Evolutionary conservation across 2,329 filamentous ascomycete species (phyloP), one percentile per base, ranked within the genome.

Genomic region (Colletotrichum trifolii): DNA sequence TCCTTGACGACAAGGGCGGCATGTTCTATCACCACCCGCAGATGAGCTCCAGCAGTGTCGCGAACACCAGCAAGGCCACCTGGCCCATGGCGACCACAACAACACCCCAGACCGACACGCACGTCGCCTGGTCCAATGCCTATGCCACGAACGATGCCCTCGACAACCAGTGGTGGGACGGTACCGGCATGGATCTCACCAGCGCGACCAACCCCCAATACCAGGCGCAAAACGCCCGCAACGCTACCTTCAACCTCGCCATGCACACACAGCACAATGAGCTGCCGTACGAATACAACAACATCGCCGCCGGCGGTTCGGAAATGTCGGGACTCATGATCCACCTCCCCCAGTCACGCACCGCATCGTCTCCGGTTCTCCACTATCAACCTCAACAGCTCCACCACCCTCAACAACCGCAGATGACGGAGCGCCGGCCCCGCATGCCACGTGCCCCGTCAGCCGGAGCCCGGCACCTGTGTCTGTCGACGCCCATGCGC

Each of bases 361-460:
- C 72, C 6, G 73, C 76, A 0, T 73, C 76, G 35, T 74, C 79
- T 6, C 73, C 78, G 12, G 73, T 81, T 33, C 72, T 81, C 52
- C 55, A 67, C 52, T 61, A 56, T 17, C 64, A 63, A n/a, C 54
- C 55, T 35, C 69, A 69, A 39, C 60, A 70, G 34, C 65, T 67
- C 25, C 62, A 69, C 13, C 69, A 67, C 35, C 68, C 69, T 53
- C 64, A 62, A 35, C 62, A 70, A 39, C 64, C 42, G 55, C 64
- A 47, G 56, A 69, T 67, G 61, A 70, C 70, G 15, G 79, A 82
- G 46, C 76, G 77, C 38, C 74, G 78, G 36, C 78, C 79, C 38
- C 80, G 81, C 11, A 83, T 83, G 55, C 84, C 85, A 1, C 79
- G 82, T 10, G 85, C 85, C 5, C 85, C 84, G 2, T 86, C 84